Percentiles rank a stretch among this genome's conserved stretches.
Conservation (phyloP, 768 basidiomycete genomes). For the Leccinum ochraceum region DNA sequence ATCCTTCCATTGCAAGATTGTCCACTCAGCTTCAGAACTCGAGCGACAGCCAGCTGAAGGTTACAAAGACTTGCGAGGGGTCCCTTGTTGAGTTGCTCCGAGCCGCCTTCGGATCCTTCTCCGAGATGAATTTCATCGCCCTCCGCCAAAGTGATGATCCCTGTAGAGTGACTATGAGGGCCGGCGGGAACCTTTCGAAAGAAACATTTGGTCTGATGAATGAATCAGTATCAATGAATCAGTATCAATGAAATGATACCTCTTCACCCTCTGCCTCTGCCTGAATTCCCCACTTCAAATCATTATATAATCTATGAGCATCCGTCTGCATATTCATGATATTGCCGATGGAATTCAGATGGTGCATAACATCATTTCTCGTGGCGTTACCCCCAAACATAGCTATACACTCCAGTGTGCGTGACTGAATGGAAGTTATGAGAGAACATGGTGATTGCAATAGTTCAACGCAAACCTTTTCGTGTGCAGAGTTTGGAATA, state of each 20-base stretch:
- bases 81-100: background rate
- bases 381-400: too few relatives aligned
- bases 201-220: too few relatives aligned
- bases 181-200: too few relatives aligned
- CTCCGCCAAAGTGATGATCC: background rate
- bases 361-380: too few relatives aligned
- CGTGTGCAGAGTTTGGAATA: too few relatives aligned
- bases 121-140: background rate
- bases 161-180: too few relatives aligned
- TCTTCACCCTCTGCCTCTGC: background rate
- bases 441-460: too few relatives aligned
- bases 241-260: background rate
- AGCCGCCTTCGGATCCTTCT: background rate
- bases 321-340: background rate
- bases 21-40: constrained; percentile 4
- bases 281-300: constrained; percentile 1
- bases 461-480: too few relatives aligned
- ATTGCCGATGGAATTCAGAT: background rate
- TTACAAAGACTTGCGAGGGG: constrained; percentile 1
- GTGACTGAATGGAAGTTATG: too few relatives aligned
- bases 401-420: too few relatives aligned
- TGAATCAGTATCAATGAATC: background rate
- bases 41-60: constrained; percentile 8
- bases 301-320: background rate
- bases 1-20: constrained; percentile 2